Percentiles rank a stretch among this genome's conserved stretches.
Evolutionary conservation across 106 monocot genomes (phyloP).

Genomic region (Phalaenopsis aphrodite): DNA sequence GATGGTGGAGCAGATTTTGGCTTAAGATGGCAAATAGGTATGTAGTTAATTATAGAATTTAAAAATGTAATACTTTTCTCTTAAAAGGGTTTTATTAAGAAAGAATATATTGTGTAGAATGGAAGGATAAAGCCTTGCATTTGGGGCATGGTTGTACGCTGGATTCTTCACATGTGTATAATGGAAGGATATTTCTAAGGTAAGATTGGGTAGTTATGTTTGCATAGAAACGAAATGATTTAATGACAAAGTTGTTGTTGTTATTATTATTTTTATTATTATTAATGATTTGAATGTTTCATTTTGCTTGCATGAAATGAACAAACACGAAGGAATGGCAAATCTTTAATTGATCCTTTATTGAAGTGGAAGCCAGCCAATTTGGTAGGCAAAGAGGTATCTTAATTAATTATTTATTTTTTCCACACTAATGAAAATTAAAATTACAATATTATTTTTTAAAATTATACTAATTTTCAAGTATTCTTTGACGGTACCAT

Average conservation of each 20-base stretch:
- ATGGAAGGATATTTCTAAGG: constrained; percentile 1
- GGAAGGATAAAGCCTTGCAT: constrained; percentile 3
- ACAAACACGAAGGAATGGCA: neutral
- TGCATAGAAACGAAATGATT: neutral
- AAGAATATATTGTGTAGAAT: neutral
- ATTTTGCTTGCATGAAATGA: neutral
- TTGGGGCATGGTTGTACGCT: neutral
- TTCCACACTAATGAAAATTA: neutral
- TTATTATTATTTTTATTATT: constrained; percentile 3
- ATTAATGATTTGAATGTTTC: neutral
- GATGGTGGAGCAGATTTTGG: constrained; percentile 5
- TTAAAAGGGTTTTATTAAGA: too few relatives aligned
- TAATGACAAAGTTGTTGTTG: neutral
- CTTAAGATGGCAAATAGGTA: constrained; percentile 3
- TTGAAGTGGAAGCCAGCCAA: constrained; percentile 3
- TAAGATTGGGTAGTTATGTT: neutral
- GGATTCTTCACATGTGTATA: neutral
- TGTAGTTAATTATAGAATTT: neutral
- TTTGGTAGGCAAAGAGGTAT: constrained; percentile 7
- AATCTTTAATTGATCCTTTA: neutral
- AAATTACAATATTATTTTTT: neutral
- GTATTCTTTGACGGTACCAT: too few relatives aligned
- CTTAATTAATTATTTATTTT: neutral
- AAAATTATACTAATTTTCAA: too few relatives aligned
- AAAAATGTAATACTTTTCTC: too few relatives aligned